phyloP scores from a whole-genome alignment of 1,139 yeast species.

The Pichiaceae sp. region DNA sequence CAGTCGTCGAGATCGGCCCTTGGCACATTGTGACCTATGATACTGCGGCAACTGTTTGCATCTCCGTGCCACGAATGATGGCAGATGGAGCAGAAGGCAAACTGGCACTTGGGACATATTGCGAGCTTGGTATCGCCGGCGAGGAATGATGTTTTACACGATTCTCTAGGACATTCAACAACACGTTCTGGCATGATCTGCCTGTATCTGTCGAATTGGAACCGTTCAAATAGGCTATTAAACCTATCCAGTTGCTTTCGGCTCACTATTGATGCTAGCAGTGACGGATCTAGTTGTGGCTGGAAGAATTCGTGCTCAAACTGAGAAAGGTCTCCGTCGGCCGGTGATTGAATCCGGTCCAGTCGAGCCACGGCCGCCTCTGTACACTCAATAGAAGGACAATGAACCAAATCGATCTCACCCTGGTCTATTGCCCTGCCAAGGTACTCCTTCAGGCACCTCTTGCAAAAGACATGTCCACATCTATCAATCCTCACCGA shows the following conservation, averaged over 20 bases:
- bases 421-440: conserved; percentile 39
- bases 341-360: no score
- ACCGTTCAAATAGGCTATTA: conserved; percentile 28
- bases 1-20: conserved; percentile 32
- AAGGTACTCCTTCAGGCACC: conserved; percentile 42
- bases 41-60: conserved; percentile 35
- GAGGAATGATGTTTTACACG: conserved; percentile 37
- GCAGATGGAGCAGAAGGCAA: conserved; percentile 56
- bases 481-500: conserved; percentile 39
- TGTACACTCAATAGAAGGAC: conserved; percentile 49
- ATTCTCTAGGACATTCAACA: conserved; percentile 42
- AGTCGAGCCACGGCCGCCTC: conserved; percentile 20
- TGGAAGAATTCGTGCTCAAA: conserved; percentile 27
- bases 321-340: conserved; percentile 20
- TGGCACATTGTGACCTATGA: conserved; percentile 31
- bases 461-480: conserved; percentile 45
- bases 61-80: conserved; percentile 62
- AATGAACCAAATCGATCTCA: conserved; percentile 44
- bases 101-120: conserved; percentile 43
- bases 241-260: conserved; percentile 28
- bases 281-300: conserved; percentile 28
- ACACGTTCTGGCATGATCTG: conserved; percentile 41
- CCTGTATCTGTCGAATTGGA: conserved; percentile 37
- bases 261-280: conserved; percentile 19
- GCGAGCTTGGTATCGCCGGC: conserved; percentile 45